A percentile compares a stretch with the other conserved stretches of the same genome.
These are phyloP conservation scores for Globisporangium nagaii DNA, from an alignment of 352 stramenopile species.

Conservation along the genomic window DNA sequence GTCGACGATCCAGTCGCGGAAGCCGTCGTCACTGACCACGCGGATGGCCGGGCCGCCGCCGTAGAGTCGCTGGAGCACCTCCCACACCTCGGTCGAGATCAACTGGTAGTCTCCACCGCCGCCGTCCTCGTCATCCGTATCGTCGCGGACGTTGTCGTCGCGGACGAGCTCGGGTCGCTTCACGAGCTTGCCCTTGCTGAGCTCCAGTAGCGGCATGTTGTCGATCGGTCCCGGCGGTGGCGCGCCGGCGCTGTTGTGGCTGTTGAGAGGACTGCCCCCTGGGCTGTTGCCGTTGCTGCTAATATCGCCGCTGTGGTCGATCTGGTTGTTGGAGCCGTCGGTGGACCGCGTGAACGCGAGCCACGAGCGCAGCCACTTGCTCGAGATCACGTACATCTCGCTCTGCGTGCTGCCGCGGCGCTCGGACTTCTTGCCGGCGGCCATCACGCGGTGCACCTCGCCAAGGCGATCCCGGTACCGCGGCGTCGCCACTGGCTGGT, in stretches of 20 bases:
- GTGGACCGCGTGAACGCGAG: slow-evolving; percentile 46
- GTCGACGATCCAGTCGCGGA: slow-evolving; percentile 37
- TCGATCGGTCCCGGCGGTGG: slow-evolving; percentile 43
- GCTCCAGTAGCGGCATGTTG: slow-evolving; percentile 52
- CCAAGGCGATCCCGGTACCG: slow-evolving; percentile 51
- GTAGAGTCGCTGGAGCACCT: slow-evolving; percentile 66
- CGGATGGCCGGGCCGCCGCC: slow-evolving; percentile 50
- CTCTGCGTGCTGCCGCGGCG: slow-evolving; percentile 37
- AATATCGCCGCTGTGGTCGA: slow-evolving; percentile 6
- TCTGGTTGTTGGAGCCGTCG: slow-evolving; percentile 3
- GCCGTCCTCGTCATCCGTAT: slow-evolving; percentile 17
- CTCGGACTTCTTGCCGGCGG: slow-evolving; percentile 51
- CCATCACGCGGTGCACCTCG: slow-evolving; percentile 68
- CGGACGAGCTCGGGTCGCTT: slow-evolving; percentile 37
- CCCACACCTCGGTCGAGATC: slow-evolving; percentile 60
- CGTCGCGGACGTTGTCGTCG: slow-evolving; percentile 7
- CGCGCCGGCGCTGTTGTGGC: slow-evolving; percentile 5
- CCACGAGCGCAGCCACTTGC: slow-evolving; percentile 53
- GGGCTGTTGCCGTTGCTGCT: slow-evolving; percentile 11
- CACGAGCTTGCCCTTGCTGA: slow-evolving; percentile 42
- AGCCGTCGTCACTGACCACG: slow-evolving; percentile 20
- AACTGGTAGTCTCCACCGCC: slow-evolving; percentile 73
- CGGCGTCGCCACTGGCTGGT: slow-evolving; percentile 19
- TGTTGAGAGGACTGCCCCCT: slow-evolving; percentile 2
- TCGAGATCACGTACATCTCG: slow-evolving; percentile 58